Base-by-base conservation (phyloP, 805 yeast genomes). In the Candida railenensis region DNA sequence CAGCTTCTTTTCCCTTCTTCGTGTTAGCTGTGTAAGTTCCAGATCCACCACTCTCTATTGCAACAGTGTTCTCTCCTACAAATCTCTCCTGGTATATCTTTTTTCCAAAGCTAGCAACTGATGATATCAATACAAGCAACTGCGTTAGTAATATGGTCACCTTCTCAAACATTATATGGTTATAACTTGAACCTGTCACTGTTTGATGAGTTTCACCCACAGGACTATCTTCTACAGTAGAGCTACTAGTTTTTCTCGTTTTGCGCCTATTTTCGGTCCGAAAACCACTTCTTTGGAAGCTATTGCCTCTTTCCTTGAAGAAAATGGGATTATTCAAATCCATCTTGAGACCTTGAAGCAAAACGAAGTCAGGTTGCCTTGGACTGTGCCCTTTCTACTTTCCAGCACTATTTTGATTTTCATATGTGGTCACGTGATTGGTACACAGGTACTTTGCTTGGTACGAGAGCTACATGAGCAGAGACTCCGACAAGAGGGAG, bases 241-340 rank as follows among this genome's bases (percentile, higher is more conserved):
- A 5, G 30, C 11, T 11, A 11, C 11, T 25, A 25, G 9, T 11
- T 25, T 5, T 25, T 11, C 9, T 5, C 9, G 11, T 25, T 25
- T 25, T 11, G 11, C 9, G 30, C 11, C 11, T 25, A 25, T 25
- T 25, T 25, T 25, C 30, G 5, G 9, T 5, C 9, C 11, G 11
- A 5, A 25, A 25, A 33, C 18, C 7, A 12, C 36, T 33, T 33
- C 36, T 7, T 16, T 22, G 28, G 28, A 37, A 37, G 11, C 30
- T 16, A 20, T 9, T 37, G 15, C 32, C 15, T 15, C 40, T 20
- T 37, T 37, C 40, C 25, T 21, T 20, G n/a, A 21, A 21, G 16
- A 18, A 37, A 14, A 37, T 18, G 18, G 40, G 40, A 21, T 37
- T 37, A 20, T 16, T 36, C n/a, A 36, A 18, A 16, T 36, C 39